phyloP scores from a whole-genome alignment of 306 rosid genomes.

The Pueraria montana region DNA sequence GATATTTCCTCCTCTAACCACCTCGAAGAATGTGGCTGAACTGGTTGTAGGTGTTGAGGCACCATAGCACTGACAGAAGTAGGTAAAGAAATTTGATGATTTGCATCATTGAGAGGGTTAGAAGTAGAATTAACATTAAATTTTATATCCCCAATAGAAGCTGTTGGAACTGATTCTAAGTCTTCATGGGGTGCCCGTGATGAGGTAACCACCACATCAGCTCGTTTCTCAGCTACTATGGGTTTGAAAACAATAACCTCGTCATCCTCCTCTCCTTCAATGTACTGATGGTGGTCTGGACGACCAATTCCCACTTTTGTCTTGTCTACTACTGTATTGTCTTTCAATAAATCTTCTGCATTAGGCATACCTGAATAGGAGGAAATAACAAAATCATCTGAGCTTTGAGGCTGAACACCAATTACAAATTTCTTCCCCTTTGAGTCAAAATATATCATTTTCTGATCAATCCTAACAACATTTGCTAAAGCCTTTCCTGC shows the following conservation, averaged over 20 bases:
- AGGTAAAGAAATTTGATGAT: conserved; percentile 50
- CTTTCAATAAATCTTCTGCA: conserved; percentile 56
- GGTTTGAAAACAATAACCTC: conserved; percentile 98
- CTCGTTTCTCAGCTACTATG: conserved; percentile 70
- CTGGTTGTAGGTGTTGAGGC: conserved; percentile 65
- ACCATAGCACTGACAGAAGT: conserved; percentile 52
- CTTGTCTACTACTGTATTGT: conserved; percentile 54
- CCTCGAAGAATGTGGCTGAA: conserved; percentile 65
- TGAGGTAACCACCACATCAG: conserved; percentile 52
- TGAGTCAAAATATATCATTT: conserved; percentile 67
- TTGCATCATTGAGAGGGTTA: no score
- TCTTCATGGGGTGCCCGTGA: conserved; percentile 57
- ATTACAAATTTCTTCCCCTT: conserved; percentile 74
- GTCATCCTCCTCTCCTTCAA: conserved; percentile 90
- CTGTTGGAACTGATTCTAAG: conserved; percentile 12
- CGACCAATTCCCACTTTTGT: conserved; percentile 49
- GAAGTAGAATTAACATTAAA: no score
- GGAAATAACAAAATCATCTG: conserved; percentile 57
- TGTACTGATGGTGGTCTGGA: conserved; percentile 55
- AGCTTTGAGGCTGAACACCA: conserved; percentile 65
- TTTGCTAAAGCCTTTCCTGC: conserved; percentile 89
- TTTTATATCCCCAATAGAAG: no score
- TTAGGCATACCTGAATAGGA: conserved; percentile 51
- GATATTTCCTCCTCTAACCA: conserved; percentile 67
- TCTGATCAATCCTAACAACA: conserved; percentile 73